Evolutionary conservation across 768 basidiomycete genomes (phyloP), one percentile per base, ranked within the genome.

Genomic region (Russula sp.): DNA sequence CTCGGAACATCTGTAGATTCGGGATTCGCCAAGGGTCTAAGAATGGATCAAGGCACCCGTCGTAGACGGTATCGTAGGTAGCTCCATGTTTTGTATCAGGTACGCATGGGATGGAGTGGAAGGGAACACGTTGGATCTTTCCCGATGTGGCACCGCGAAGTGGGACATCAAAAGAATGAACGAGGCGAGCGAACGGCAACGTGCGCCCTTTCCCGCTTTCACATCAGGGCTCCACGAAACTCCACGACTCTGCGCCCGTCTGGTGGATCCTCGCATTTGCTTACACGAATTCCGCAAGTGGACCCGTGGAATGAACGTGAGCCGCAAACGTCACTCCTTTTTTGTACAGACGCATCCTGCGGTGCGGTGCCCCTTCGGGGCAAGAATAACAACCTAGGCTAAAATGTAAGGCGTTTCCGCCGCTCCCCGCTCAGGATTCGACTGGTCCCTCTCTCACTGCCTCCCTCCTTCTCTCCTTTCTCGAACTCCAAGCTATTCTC

Each of bases 161-260:
- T 52, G 37, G 48, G 40, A 55, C 20, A 34, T 27, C 10, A 1
- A 31, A 47, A 4, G n/a, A 31, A 34, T 16, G 32, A 35, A 42
- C 27, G 52, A 45, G 31, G 53, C 8, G 34, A 62, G 39, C 39
- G n/a, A 40, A 56, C 40, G 54, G 40, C 49, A 62, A 44, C 32
- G 40, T 51, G 55, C 39, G 48, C 54, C 13, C 49, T 56, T 16
- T 20, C n/a, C 42, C 18, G 27, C 42, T 3, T 56, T 44, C 55
- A 56, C 56, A 40, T 27, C 6, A 9, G 9, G 27, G 62, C 62
- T 16, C 62, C 62, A 63, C 55, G 35, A 35, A 37, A 39, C 56
- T 57, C 50, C 42, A 57, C 39, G 14, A 34, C 22, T 16, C 11
- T 40, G 61, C 40, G 61, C 61, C 31, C 58, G 31, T 13, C 32